Conservation (phyloP, 2,329 filamentous ascomycete species). For the Exophiala mesophila region DNA sequence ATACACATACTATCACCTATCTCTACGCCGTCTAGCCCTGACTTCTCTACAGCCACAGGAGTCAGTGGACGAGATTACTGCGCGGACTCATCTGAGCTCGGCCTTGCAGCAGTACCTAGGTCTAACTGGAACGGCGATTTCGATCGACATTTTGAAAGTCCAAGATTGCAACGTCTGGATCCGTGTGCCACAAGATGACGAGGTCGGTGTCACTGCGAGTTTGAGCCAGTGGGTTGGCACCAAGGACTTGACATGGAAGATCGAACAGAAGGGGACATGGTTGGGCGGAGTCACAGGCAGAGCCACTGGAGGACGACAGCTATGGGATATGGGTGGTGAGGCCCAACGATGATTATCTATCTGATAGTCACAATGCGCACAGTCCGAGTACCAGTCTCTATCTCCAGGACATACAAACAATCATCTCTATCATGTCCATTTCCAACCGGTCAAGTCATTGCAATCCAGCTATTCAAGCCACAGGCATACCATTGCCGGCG, state of each 20-base stretch:
- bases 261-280: constrained; percentile 24
- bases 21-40: constrained; percentile 17
- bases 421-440: too few species aligned
- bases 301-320: constrained; percentile 7
- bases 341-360: too few species aligned
- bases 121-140: constrained; percentile 42
- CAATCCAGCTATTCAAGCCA: too few species aligned
- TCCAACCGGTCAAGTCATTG: too few species aligned
- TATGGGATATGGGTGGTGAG: constrained; percentile 17
- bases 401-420: too few species aligned
- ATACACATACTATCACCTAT: constrained; percentile 31
- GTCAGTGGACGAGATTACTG: constrained; percentile 41
- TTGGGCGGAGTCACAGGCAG: constrained; percentile 22
- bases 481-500: not conserved
- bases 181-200: constrained; percentile 43
- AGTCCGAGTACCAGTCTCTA: too few species aligned
- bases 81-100: constrained; percentile 41
- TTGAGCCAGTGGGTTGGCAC: constrained; percentile 41
- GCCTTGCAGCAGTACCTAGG: constrained; percentile 46
- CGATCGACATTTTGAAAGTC: constrained; percentile 44
- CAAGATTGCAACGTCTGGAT: constrained; percentile 36
- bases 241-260: constrained; percentile 22
- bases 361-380: too few species aligned
- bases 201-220: constrained; percentile 38
- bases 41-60: constrained; percentile 18